Base-by-base conservation (phyloP, 169 alveolate genomes). In the Cyclospora cayetanensis region DNA sequence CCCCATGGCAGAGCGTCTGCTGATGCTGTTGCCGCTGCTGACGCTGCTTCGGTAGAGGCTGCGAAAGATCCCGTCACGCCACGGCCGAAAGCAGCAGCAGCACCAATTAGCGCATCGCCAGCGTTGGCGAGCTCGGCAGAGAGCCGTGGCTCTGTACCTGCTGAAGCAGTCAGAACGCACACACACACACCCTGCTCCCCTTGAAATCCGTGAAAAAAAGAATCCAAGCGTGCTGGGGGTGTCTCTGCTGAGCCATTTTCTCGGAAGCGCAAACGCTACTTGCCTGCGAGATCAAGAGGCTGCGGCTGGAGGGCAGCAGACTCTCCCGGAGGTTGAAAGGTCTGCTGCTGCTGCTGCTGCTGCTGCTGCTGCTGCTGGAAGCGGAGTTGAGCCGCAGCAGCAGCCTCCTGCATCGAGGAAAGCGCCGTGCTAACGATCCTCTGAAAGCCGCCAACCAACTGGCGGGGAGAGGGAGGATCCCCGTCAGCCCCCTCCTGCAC, bases 361-460 rank as follows among this genome's bases (percentile, higher is more conserved):
- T 63, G 74, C 34, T n/a, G 74, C 74, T 25, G 74, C 74, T 63
- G 74, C 74, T 63, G 74, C 74, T 25, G n/a, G n/a, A n/a, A n/a
- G n/a, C 74, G 74, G 39, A 34, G 74, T 39, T 63, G 74, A 7
- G 74, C 74, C 31, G 74, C 74, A 63, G 74, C 74, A 63, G 74
- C 74, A 63, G 74, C 74, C n/a, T 63, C 74, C 39, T 63, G 74
- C 74, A 63, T 63, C 34, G 74, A 63, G 15, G 74, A 63, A 5
- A 63, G 37, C 11, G 74, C 74, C 4, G 74, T 63, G 37, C 5
- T 22, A 5, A 63, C 74, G 2, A 63, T 63, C n/a, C 74, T 5
- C 74, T 63, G 74, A 25, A 63, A 63, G 0, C 74, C 74, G 22
- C 74, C 74, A 2, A 63, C 74, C 1, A 63, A 25, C 25, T 63